Conservation (phyloP, 352 stramenopile genomes). For the Globisporangium splendens region DNA sequence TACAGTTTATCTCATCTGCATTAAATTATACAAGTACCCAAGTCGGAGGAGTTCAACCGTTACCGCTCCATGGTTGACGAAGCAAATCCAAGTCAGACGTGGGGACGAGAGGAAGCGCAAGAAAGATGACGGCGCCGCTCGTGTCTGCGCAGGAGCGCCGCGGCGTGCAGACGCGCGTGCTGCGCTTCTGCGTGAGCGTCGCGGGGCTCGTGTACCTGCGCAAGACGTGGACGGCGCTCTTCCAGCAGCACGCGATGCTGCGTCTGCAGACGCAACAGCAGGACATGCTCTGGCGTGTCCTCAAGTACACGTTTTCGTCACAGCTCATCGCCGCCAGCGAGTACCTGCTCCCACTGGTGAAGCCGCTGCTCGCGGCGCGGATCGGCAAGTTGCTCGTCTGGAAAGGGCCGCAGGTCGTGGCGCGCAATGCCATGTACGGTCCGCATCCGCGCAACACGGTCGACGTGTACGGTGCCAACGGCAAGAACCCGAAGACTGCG, state of each 20-base stretch:
- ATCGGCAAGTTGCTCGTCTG: conserved; percentile 46
- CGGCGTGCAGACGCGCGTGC: conserved; percentile 9
- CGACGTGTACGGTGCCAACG: conserved; percentile 50
- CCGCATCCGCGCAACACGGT: conserved; percentile 48
- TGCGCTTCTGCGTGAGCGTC: conserved; percentile 16
- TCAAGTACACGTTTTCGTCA: conserved; percentile 44
- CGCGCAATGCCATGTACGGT: conserved; percentile 36
- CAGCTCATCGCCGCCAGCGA: conserved; percentile 52
- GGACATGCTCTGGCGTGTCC: conserved; percentile 6
- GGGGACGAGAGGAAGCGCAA: no score
- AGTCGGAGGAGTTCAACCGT: no score
- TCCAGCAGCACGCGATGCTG: conserved; percentile 21
- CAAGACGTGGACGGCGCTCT: conserved; percentile 19
- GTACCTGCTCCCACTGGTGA: conserved; percentile 52
- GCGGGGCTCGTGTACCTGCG: conserved; percentile 21
- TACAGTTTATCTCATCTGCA: no score
- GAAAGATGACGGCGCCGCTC: conserved; percentile 1
- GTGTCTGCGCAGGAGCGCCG: not conserved
- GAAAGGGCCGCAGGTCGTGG: conserved; percentile 21
- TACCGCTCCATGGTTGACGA: no score
- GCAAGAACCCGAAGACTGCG: conserved; percentile 3
- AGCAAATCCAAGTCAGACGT: no score
- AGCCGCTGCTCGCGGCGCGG: conserved; percentile 38
- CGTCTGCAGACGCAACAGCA: conserved; percentile 14
- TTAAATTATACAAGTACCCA: no score